A percentile compares a stretch with the other conserved stretches of the same genome.
These are phyloP conservation scores for Termitomyces bulborhizus DNA, from an alignment of 768 basidiomycete species.

Conservation along the genomic window DNA sequence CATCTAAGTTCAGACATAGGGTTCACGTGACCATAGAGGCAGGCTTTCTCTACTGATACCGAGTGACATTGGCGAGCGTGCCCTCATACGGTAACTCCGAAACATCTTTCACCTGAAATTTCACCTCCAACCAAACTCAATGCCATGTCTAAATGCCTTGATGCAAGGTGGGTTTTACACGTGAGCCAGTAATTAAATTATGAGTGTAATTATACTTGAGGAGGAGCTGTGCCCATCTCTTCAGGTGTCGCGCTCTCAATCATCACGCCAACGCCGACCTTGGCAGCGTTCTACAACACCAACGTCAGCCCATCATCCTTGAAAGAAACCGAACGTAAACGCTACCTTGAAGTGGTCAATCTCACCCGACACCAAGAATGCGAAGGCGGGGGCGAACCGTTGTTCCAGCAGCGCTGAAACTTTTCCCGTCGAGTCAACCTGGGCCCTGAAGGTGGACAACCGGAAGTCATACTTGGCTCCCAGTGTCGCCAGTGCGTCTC, in stretches of 20 bases:
- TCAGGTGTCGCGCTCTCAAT: slow-evolving; percentile 88
- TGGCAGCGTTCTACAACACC: slow-evolving; percentile 70
- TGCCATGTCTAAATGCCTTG: neutral
- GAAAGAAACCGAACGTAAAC: slow-evolving; percentile 9
- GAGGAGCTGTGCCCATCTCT: slow-evolving; percentile 63
- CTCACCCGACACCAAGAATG: slow-evolving; percentile 92
- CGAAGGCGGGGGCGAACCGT: slow-evolving; percentile 90
- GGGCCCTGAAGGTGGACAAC: slow-evolving; percentile 89
- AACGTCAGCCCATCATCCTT: neutral
- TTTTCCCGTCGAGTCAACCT: slow-evolving; percentile 92
- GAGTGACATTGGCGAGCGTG: too few species aligned
- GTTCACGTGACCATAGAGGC: too few species aligned
- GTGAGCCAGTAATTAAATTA: slow-evolving; percentile 14
- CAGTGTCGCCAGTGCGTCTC: slow-evolving; percentile 89
- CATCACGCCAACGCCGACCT: slow-evolving; percentile 97
- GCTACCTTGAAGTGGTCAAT: slow-evolving; percentile 96
- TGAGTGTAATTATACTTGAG: slow-evolving; percentile 33
- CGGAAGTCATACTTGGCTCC: slow-evolving; percentile 97
- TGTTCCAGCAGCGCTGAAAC: slow-evolving; percentile 94
- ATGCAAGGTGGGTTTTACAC: neutral
- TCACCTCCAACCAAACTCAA: neutral
- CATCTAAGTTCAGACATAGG: too few species aligned
- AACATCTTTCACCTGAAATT: too few species aligned
- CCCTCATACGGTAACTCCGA: too few species aligned
- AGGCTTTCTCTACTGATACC: too few species aligned